These are phyloP conservation scores for Eimeria brunetti DNA, from an alignment of 169 alveolate genomes.

Conservation along the genomic window DNA sequence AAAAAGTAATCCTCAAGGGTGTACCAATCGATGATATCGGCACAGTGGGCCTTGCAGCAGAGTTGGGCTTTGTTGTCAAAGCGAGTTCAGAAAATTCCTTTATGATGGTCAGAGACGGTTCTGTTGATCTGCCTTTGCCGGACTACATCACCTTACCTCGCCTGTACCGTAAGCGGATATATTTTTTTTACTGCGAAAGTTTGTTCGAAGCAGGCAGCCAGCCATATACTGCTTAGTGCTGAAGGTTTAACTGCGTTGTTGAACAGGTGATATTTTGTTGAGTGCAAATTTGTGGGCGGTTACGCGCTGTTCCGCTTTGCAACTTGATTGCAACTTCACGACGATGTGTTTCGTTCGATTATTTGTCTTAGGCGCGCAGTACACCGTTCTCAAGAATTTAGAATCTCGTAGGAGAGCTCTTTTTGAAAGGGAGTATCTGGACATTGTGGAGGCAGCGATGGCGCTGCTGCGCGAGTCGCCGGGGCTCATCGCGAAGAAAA, in stretches of 20 bases:
- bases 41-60: slow-evolving; percentile 23
- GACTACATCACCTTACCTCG: neutral
- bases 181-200: neutral
- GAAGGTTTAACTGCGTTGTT: neutral
- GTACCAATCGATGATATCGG: slow-evolving; percentile 6
- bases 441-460: neutral
- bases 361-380: neutral
- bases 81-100: neutral
- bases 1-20: neutral
- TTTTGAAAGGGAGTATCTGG: neutral
- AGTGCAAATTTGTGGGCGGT: neutral
- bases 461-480: neutral
- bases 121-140: neutral
- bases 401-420: neutral
- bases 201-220: neutral
- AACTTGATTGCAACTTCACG: neutral
- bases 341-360: neutral
- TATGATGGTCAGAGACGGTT: slow-evolving; percentile 5
- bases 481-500: neutral
- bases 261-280: neutral
- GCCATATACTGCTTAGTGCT: neutral
- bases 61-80: slow-evolving; percentile 23
- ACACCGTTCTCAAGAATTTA: neutral
- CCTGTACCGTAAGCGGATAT: neutral
- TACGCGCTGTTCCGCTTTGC: neutral